Percentiles rank a stretch among this genome's conserved stretches.
phyloP scores from a whole-genome alignment of 2,329 filamentous ascomycete species.

The Mariannaea sp. region DNA sequence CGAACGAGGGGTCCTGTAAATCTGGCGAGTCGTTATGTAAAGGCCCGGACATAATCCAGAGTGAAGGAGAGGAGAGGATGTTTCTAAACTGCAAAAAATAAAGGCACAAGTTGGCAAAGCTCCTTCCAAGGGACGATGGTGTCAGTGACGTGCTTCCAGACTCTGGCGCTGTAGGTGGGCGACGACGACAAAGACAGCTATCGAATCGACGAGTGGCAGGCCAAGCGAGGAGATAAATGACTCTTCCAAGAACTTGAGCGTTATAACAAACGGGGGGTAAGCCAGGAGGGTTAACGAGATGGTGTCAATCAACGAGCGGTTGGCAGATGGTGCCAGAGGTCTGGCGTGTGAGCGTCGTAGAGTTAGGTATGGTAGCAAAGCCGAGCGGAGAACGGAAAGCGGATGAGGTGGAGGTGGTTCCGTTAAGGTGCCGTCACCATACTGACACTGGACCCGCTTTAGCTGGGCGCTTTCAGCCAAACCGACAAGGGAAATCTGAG shows the following conservation, averaged over 20 bases:
- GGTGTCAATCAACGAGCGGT: slow-evolving; percentile 21
- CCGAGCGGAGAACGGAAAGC: slow-evolving; percentile 33
- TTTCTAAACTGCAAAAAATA: slow-evolving; percentile 5
- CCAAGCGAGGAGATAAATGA: slow-evolving; percentile 9
- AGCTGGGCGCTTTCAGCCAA: slow-evolving; percentile 6
- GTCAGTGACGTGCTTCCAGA: slow-evolving; percentile 20
- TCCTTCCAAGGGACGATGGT: slow-evolving; percentile 18
- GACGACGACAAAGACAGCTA: slow-evolving; percentile 22
- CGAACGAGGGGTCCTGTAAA: slow-evolving; percentile 30
- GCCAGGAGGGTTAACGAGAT: slow-evolving; percentile 9
- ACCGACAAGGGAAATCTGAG: background rate
- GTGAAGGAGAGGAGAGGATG: slow-evolving; percentile 3
- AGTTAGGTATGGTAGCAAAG: slow-evolving; percentile 19
- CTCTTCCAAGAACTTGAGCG: background rate
- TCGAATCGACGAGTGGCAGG: slow-evolving; percentile 23
- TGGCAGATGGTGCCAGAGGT: slow-evolving; percentile 22
- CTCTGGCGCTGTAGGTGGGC: slow-evolving; percentile 20
- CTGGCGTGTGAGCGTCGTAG: slow-evolving; percentile 9
- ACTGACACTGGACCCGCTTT: slow-evolving; percentile 23
- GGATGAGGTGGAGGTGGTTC: slow-evolving; percentile 36
- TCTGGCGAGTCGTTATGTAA: slow-evolving; percentile 32
- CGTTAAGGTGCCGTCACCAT: slow-evolving; percentile 36
- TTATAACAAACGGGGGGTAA: background rate
- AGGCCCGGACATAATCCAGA: slow-evolving; percentile 31
- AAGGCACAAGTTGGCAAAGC: slow-evolving; percentile 20